These are phyloP conservation scores for Pythium plurisporium DNA, from an alignment of 352 stramenopile species.

Conservation along the genomic window DNA sequence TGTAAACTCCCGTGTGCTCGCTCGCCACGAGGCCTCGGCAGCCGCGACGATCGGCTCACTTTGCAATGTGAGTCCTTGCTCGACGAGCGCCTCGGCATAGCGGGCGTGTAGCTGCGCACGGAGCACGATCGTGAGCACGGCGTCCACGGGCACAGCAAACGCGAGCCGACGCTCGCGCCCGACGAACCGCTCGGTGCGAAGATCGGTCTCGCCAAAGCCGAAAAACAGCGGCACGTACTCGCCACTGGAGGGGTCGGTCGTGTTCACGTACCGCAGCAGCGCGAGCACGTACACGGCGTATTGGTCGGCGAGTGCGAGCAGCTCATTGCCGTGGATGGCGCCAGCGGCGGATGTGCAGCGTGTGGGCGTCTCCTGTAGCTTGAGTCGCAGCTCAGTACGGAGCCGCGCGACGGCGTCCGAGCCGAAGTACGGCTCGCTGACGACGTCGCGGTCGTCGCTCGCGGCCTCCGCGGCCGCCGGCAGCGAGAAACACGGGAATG, in stretches of 20 bases:
- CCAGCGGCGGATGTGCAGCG: slow-evolving; percentile 4
- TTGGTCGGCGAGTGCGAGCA: slow-evolving; percentile 34
- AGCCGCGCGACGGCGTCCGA: slow-evolving; percentile 14
- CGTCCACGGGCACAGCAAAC: slow-evolving; percentile 17
- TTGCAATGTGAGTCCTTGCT: slow-evolving; percentile 12
- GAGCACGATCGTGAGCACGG: slow-evolving; percentile 34
- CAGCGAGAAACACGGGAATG: slow-evolving; percentile 40
- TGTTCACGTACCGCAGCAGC: slow-evolving; percentile 28
- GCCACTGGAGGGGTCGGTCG: not conserved
- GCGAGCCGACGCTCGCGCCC: slow-evolving; percentile 22
- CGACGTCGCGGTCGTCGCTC: slow-evolving; percentile 24
- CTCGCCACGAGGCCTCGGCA: slow-evolving; percentile 12
- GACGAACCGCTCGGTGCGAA: slow-evolving; percentile 30
- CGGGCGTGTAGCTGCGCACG: slow-evolving; percentile 32
- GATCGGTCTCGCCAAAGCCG: slow-evolving; percentile 31
- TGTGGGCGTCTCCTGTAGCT: slow-evolving; percentile 40
- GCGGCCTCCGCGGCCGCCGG: slow-evolving; percentile 14
- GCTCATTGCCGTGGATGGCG: slow-evolving; percentile 19
- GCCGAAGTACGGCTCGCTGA: slow-evolving; percentile 14
- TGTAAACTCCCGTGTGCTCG: slow-evolving; percentile 9
- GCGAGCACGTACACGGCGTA: slow-evolving; percentile 42
- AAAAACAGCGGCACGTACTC: slow-evolving; percentile 44
- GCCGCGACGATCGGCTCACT: slow-evolving; percentile 8
- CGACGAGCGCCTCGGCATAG: slow-evolving; percentile 17
- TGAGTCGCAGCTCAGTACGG: slow-evolving; percentile 26